A percentile compares a stretch with the other conserved stretches of the same genome.
Evolutionary conservation across 208 protist genomes (phyloP).

Genomic region (Tritrichomonas musculus): DNA sequence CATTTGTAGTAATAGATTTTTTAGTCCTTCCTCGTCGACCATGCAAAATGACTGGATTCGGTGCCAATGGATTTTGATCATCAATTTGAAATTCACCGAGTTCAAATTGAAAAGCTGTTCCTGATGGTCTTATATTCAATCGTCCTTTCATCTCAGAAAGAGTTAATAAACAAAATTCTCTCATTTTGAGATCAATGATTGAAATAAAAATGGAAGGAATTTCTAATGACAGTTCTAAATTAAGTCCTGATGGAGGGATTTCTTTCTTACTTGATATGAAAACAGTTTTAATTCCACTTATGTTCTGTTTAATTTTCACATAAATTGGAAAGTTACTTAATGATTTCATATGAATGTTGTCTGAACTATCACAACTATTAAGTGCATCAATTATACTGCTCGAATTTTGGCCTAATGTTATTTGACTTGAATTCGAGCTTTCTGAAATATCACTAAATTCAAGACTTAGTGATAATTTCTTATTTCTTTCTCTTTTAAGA

Average conservation of each 20-base stretch:
- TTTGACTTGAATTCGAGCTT: no score
- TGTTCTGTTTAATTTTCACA: not conserved
- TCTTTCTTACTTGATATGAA: not conserved
- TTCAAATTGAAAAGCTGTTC: not conserved
- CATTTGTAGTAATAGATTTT: no score
- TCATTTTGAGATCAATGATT: not conserved
- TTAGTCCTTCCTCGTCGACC: not conserved
- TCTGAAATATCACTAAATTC: no score
- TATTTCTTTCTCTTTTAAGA: no score
- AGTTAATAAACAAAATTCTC: not conserved
- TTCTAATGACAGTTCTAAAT: not conserved
- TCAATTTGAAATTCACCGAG: not conserved
- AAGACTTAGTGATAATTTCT: no score
- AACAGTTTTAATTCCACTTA: not conserved
- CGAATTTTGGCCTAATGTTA: no score
- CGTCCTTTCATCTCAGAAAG: not conserved
- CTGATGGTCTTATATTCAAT: not conserved
- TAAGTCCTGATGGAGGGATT: not conserved
- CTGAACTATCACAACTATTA: no score
- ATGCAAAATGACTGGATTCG: not conserved
- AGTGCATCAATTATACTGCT: no score
- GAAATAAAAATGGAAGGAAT: not conserved
- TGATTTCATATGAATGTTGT: no score
- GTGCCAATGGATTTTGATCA: not conserved
- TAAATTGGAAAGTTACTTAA: no score